These are phyloP conservation scores for Halophytophthora polymorphica DNA, from an alignment of 352 stramenopile species.

Conservation along the genomic window DNA sequence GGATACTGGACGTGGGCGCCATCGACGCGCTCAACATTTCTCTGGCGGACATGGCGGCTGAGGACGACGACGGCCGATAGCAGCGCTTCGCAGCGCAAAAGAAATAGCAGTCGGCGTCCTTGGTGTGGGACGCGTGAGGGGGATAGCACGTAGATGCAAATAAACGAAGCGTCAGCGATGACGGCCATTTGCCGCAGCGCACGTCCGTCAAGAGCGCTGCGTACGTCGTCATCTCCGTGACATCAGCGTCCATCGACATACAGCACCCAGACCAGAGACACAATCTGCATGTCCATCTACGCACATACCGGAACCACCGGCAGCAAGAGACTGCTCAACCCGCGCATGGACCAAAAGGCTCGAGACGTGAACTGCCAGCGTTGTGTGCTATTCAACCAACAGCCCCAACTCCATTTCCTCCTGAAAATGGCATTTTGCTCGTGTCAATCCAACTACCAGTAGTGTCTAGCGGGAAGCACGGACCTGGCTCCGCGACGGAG, in stretches of 20 bases:
- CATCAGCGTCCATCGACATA: not conserved
- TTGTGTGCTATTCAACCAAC: conserved; percentile 24
- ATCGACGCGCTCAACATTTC: conserved; percentile 42
- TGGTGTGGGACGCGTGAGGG: not conserved
- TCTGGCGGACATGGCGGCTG: conserved; percentile 36
- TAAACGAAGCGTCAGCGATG: too few relatives aligned
- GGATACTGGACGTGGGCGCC: conserved; percentile 33
- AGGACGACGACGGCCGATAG: conserved; percentile 80
- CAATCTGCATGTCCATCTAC: too few relatives aligned
- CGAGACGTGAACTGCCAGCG: conserved; percentile 2
- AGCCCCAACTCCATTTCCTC: conserved; percentile 18
- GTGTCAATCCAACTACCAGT: conserved; percentile 48
- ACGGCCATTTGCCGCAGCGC: too few relatives aligned
- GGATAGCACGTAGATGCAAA: too few relatives aligned
- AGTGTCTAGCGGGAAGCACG: conserved; percentile 27
- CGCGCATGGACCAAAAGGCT: conserved; percentile 2
- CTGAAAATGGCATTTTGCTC: conserved; percentile 55
- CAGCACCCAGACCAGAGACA: not conserved
- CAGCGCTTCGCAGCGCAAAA: conserved; percentile 25
- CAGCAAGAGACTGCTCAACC: too few relatives aligned
- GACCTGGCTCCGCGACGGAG: conserved; percentile 16
- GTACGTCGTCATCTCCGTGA: too few relatives aligned
- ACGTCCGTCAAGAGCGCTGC: too few relatives aligned
- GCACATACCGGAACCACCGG: too few relatives aligned
- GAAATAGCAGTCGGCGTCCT: conserved; percentile 29